phyloP scores from a whole-genome alignment of 441 rosid genomes.

The Corymbia calophylla region DNA sequence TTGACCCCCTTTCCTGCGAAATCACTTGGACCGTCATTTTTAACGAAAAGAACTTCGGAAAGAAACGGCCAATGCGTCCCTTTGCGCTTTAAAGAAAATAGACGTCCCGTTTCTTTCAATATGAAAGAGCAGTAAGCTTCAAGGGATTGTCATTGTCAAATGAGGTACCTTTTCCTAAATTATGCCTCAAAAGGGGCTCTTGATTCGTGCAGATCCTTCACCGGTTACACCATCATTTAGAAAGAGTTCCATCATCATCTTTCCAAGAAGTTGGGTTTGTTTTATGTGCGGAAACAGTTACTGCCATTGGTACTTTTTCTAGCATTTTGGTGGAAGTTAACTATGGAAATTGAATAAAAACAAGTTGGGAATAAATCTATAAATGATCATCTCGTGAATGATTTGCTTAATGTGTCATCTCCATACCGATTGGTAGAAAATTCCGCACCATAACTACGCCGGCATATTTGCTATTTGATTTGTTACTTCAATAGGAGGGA shows the following conservation, averaged over 20 bases:
- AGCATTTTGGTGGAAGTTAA: neutral
- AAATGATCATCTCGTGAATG: neutral
- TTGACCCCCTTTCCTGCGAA: too few relatives aligned
- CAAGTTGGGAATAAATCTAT: accelerated
- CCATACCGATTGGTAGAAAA: neutral
- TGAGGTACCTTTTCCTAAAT: constrained; percentile 35
- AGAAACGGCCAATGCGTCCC: too few relatives aligned
- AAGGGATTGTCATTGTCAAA: constrained; percentile 57
- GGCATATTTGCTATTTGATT: neutral
- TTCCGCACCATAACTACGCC: neutral
- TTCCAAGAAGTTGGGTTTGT: constrained; percentile 23
- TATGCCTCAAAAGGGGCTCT: constrained; percentile 20
- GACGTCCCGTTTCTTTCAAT: too few relatives aligned
- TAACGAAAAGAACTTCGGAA: too few relatives aligned
- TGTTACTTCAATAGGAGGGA: neutral
- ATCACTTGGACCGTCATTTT: too few relatives aligned
- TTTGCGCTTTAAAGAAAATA: too few relatives aligned
- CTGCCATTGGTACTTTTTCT: neutral
- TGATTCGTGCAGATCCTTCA: constrained; percentile 14
- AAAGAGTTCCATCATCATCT: constrained; percentile 4
- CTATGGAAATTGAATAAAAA: neutral
- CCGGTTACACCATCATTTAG: neutral
- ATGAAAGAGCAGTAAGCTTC: neutral
- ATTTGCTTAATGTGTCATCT: neutral
- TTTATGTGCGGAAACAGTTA: constrained; percentile 26